A percentile compares a stretch with the other conserved stretches of the same genome.
These are phyloP conservation scores for Emericellopsis cladophorae DNA, from an alignment of 2,329 filamentous ascomycete genomes.

Conservation along the genomic window DNA sequence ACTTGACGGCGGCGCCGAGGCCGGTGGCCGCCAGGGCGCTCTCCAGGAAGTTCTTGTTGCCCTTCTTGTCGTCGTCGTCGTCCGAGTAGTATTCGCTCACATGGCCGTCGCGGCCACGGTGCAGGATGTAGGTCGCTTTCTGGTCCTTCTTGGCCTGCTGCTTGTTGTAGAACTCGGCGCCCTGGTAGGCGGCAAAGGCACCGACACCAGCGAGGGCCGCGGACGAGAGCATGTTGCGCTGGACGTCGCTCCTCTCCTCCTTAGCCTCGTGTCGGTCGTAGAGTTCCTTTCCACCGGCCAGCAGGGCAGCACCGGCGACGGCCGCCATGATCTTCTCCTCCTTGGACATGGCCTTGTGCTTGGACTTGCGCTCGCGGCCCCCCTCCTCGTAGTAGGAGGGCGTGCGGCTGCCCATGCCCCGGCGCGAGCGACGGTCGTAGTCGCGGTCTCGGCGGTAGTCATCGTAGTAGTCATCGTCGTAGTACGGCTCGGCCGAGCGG, in stretches of 20 bases:
- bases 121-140: constrained; percentile 38
- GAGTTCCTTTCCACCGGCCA: constrained; percentile 53
- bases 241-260: constrained; percentile 32
- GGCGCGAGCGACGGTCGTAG: constrained; percentile 35
- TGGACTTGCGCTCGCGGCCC: constrained; percentile 30
- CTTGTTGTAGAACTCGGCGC: constrained; percentile 51
- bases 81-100: constrained; percentile 43
- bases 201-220: constrained; percentile 52
- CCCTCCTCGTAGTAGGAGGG: constrained; percentile 47
- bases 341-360: constrained; percentile 37
- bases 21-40: constrained; percentile 49
- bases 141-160: constrained; percentile 42
- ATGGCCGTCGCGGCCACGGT: constrained; percentile 40
- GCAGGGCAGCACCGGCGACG: constrained; percentile 50
- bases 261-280: constrained; percentile 50
- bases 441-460: constrained; percentile 28
- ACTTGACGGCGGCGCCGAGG: constrained; percentile 48
- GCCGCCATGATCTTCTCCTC: constrained; percentile 56
- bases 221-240: constrained; percentile 46
- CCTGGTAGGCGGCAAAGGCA: constrained; percentile 50
- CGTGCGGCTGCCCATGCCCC: constrained; percentile 32
- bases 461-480: constrained; percentile 41
- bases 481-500: constrained; percentile 50
- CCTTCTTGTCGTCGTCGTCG: constrained; percentile 45
- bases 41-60: constrained; percentile 52